phyloP scores from a whole-genome alignment of 148 eudicot genomes.

The Rhododendron vialii region DNA sequence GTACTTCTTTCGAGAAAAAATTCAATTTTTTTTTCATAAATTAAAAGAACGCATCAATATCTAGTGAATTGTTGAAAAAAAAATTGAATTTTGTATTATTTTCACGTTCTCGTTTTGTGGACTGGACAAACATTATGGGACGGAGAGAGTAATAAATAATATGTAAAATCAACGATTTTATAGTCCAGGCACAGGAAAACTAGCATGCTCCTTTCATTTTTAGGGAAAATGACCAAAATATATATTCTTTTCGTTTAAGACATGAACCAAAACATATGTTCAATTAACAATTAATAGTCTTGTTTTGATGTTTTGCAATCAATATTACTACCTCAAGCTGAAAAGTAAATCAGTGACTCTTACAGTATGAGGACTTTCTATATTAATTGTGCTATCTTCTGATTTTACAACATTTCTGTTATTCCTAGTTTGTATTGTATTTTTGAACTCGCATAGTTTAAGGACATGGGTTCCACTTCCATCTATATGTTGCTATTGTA shows the following conservation, averaged over 20 bases:
- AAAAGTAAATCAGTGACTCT: background rate
- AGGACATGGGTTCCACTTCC: background rate
- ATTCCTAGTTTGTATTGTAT: background rate
- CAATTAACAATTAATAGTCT: background rate
- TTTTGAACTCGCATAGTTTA: background rate
- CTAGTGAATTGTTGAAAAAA: no score
- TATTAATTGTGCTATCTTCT: background rate
- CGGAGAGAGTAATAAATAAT: background rate
- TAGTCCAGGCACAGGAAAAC: background rate
- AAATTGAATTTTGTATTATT: no score
- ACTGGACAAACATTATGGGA: no score
- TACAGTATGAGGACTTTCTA: background rate
- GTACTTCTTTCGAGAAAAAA: no score
- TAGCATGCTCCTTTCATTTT: background rate
- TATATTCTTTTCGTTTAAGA: background rate
- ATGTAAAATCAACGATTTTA: background rate
- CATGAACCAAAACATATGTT: background rate
- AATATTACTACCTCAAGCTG: background rate
- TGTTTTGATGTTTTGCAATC: background rate
- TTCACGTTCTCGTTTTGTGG: no score
- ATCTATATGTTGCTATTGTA: background rate
- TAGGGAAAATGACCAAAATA: background rate
- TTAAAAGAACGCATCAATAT: no score
- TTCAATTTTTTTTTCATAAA: no score
- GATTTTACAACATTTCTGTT: background rate